Evolutionary conservation across 1,284 basidiomycete species (phyloP).

Genomic region (Boletellus deceptivus): DNA sequence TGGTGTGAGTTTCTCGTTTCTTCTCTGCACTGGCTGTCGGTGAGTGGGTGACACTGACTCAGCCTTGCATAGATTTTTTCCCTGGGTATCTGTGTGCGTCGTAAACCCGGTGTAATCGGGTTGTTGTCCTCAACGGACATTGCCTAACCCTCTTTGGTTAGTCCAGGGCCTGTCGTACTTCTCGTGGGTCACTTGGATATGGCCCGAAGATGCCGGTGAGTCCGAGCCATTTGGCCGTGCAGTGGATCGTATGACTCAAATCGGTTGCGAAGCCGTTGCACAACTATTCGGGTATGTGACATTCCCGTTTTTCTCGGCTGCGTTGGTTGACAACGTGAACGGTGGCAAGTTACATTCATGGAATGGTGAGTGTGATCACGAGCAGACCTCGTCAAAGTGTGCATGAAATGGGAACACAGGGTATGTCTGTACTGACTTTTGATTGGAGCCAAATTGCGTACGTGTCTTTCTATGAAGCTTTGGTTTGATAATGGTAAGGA

Average conservation of each 20-base stretch:
- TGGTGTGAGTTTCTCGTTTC: slow-evolving; percentile 43
- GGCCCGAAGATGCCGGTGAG: slow-evolving; percentile 40
- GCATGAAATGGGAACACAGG: slow-evolving; percentile 23
- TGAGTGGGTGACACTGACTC: slow-evolving; percentile 4
- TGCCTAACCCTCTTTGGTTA: slow-evolving; percentile 8
- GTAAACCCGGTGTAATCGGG: not conserved
- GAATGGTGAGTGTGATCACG: slow-evolving; percentile 30
- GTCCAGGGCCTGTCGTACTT: slow-evolving; percentile 49
- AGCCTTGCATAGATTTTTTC: slow-evolving; percentile 36
- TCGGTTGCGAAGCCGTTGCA: slow-evolving; percentile 20
- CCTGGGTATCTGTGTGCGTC: slow-evolving; percentile 48
- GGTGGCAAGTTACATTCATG: slow-evolving; percentile 34
- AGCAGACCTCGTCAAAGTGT: not conserved
- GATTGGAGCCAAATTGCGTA: slow-evolving; percentile 51
- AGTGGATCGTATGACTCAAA: not conserved
- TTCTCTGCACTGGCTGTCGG: not conserved
- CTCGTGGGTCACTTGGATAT: slow-evolving; percentile 62
- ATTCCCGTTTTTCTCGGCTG: not conserved
- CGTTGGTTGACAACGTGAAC: slow-evolving; percentile 4
- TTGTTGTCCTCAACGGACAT: not conserved
- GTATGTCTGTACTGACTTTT: slow-evolving; percentile 48
- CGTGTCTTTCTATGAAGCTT: slow-evolving; percentile 1
- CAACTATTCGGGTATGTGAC: slow-evolving; percentile 42
- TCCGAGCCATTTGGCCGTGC: not conserved
- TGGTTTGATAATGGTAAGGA: not conserved